Percentiles rank a stretch among this genome's conserved stretches.
These are phyloP conservation scores for Rhizoclosmatium globosum DNA, from an alignment of 192 early-diverging fungal species.

Conservation along the genomic window DNA sequence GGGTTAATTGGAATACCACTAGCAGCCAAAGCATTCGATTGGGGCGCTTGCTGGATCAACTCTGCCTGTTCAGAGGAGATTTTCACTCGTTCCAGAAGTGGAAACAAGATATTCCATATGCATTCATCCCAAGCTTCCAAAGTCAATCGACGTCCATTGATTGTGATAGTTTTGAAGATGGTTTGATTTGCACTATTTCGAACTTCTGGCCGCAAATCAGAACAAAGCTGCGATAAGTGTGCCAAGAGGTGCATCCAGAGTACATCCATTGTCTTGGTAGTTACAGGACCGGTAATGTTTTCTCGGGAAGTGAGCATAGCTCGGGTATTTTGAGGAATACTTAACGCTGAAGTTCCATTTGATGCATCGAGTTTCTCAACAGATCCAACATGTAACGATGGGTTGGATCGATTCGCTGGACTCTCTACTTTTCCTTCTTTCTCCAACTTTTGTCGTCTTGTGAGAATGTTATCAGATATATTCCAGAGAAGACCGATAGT, in stretches of 20 bases:
- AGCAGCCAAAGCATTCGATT: background rate
- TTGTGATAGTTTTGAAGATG: constrained; percentile 89
- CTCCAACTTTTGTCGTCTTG: constrained; percentile 67
- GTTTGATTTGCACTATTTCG: constrained; percentile 95
- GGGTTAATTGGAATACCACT: constrained; percentile 31
- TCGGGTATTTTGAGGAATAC: background rate
- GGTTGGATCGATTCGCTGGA: constrained; percentile 4
- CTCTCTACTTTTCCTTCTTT: constrained; percentile 23
- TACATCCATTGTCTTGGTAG: constrained; percentile 59
- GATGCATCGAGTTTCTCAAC: background rate
- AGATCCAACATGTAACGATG: background rate
- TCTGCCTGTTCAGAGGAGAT: constrained; percentile 52
- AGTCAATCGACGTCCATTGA: constrained; percentile 81
- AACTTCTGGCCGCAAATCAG: constrained; percentile 89
- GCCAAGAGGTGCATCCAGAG: constrained; percentile 92
- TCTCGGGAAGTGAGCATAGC: constrained; percentile 2
- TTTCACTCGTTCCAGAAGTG: constrained; percentile 77
- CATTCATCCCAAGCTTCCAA: constrained; percentile 82
- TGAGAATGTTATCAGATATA: constrained; percentile 88
- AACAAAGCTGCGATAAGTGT: constrained; percentile 82
- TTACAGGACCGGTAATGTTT: constrained; percentile 26
- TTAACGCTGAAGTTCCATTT: background rate
- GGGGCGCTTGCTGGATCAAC: constrained; percentile 4
- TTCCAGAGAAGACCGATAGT: constrained; percentile 93
- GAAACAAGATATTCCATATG: constrained; percentile 87